Conservation (phyloP, 192 early-diverging fungal genomes). For the Rhizoclosmatium globosum region DNA sequence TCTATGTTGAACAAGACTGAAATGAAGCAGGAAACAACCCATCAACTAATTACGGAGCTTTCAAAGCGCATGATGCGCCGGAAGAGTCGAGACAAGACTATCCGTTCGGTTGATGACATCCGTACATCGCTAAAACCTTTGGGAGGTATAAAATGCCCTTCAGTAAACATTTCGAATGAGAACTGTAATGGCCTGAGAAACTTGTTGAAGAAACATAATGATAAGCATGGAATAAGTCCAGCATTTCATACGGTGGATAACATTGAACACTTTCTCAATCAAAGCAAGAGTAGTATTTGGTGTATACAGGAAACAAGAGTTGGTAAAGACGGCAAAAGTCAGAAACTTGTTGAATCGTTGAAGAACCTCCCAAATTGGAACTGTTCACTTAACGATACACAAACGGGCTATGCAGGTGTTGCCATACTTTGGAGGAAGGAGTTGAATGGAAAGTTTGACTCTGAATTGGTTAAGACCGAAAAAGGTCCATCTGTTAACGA, state of each 20-base stretch:
- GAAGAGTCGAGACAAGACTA: not conserved
- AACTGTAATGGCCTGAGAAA: slow-evolving; percentile 4
- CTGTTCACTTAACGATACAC: not conserved
- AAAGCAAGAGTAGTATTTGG: not conserved
- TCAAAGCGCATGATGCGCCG: not conserved
- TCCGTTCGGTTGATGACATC: not conserved
- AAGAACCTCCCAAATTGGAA: not conserved
- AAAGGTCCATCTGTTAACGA: not conserved
- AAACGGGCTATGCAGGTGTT: slow-evolving; percentile 6
- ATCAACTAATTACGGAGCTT: not conserved
- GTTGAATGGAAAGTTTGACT: not conserved
- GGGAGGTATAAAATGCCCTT: not conserved
- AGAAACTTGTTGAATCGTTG: not conserved
- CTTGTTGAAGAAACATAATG: slow-evolving; percentile 8
- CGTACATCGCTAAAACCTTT: no score
- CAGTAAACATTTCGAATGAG: not conserved
- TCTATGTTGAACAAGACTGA: not conserved
- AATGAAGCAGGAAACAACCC: not conserved
- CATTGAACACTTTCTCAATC: not conserved
- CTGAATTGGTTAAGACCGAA: not conserved
- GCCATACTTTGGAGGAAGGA: not conserved
- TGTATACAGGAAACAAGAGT: slow-evolving; percentile 17
- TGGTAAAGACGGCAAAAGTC: slow-evolving; percentile 3
- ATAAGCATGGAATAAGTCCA: not conserved
- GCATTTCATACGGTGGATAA: not conserved